Conservation (phyloP, 768 basidiomycete species). For the Boletellus ananiceps region DNA sequence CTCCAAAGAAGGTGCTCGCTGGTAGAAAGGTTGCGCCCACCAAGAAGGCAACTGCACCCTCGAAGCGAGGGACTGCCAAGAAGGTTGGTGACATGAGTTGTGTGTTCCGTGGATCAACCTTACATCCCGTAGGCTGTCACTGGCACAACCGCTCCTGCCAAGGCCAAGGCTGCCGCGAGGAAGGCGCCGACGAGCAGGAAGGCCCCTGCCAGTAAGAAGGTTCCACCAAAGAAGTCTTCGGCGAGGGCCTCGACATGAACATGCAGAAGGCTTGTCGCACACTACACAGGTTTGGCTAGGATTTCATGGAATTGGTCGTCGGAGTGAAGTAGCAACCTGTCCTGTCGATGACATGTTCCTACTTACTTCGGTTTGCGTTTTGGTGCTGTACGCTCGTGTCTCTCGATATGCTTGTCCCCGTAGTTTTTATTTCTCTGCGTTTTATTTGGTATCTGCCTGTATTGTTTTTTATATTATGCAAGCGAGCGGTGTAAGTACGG, state of each 20-base stretch:
- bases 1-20: constrained; percentile 33
- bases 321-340: background rate
- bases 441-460: constrained; percentile 28
- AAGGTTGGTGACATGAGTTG: constrained; percentile 41
- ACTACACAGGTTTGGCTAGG: background rate
- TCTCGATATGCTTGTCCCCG: constrained; percentile 25
- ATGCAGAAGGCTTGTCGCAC: background rate
- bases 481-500: background rate
- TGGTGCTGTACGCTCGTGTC: constrained; percentile 27
- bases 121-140: constrained; percentile 42
- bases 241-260: constrained; percentile 17
- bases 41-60: constrained; percentile 39
- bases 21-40: constrained; percentile 29
- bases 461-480: constrained; percentile 18
- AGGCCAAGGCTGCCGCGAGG: constrained; percentile 30
- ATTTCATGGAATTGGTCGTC: background rate
- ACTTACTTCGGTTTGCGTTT: constrained; percentile 10
- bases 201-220: constrained; percentile 24
- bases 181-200: constrained; percentile 30
- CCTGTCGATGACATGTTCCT: constrained; percentile 2
- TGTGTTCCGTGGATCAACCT: background rate
- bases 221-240: constrained; percentile 15
- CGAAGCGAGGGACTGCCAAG: constrained; percentile 56
- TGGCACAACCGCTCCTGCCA: constrained; percentile 41
- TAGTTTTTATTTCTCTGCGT: constrained; percentile 18